Evolutionary conservation across 2,329 filamentous ascomycete species (phyloP).

Genomic region (Phoma sp.): DNA sequence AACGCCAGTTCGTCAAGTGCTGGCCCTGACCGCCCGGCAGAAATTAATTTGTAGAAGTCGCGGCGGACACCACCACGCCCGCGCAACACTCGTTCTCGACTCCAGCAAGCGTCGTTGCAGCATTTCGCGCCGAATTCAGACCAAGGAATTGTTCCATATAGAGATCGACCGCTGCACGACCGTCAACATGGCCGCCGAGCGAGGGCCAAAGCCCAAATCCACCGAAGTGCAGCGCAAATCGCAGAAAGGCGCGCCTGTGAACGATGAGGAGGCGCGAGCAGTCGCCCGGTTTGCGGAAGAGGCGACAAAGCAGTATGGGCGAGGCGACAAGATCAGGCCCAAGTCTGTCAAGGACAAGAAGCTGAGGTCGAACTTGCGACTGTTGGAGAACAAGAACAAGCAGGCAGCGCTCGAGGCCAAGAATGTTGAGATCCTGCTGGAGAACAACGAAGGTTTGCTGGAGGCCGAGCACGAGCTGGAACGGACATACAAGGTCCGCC

Average conservation of each 20-base stretch:
- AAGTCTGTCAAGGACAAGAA: conserved; percentile 87
- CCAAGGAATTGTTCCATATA: neutral
- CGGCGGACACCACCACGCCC: neutral
- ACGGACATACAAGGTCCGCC: conserved; percentile 87
- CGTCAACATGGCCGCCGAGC: conserved; percentile 31
- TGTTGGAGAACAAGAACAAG: conserved; percentile 81
- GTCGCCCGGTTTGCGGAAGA: conserved; percentile 42
- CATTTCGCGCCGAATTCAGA: neutral
- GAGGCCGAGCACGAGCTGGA: conserved; percentile 89
- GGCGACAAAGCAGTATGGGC: conserved; percentile 80
- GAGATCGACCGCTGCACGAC: neutral
- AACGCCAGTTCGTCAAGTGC: conserved; percentile 6
- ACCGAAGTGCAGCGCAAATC: conserved; percentile 26
- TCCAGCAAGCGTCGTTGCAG: neutral
- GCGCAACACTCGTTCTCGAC: conserved; percentile 1
- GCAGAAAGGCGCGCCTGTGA: conserved; percentile 24
- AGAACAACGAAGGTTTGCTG: conserved; percentile 83
- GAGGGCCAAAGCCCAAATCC: conserved; percentile 22
- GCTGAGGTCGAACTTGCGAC: conserved; percentile 77
- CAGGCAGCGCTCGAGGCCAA: conserved; percentile 83
- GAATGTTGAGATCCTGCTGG: conserved; percentile 92
- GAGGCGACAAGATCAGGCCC: conserved; percentile 76
- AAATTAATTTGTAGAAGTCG: conserved; percentile 13
- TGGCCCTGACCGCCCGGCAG: conserved; percentile 12
- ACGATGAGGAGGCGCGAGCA: conserved; percentile 39